Base-by-base conservation (phyloP, 441 rosid genomes). In the Francoa sonchifolia region DNA sequence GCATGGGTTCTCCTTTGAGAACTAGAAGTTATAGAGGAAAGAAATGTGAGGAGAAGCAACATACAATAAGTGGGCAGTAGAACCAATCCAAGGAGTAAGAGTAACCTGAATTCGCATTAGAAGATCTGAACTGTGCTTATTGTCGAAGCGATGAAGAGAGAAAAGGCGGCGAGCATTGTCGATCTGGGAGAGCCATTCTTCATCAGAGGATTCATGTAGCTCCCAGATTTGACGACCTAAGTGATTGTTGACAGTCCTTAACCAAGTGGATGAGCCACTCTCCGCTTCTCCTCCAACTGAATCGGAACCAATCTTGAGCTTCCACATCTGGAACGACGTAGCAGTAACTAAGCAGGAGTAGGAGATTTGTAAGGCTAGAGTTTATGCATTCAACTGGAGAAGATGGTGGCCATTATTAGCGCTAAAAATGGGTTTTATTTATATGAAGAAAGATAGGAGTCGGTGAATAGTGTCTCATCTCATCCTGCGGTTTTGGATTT, bases 41-140 rank as follows among this genome's bases (percentile, higher is more conserved):
- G 19, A 14, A n/a, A n/a, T n/a, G n/a, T n/a, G n/a, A n/a, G n/a
- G n/a, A n/a, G n/a, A 30, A 6, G 15, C 29, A 27, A 41, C 10
- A 26, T n/a, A n/a, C n/a, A n/a, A n/a, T n/a, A n/a, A n/a, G n/a
- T n/a, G n/a, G n/a, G n/a, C n/a, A n/a, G n/a, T n/a, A n/a, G n/a
- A n/a, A n/a, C n/a, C n/a, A n/a, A n/a, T n/a, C n/a, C n/a, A n/a
- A n/a, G n/a, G n/a, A n/a, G n/a, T n/a, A n/a, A n/a, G n/a, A n/a
- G n/a, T n/a, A n/a, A 75, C 82, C 88, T 84, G 85, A 35, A 73
- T 53, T 46, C 92, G 87, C 92, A 75, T 77, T 9, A 80, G 69
- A 35, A 77, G 77, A 80, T 77, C 85, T 47, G 82, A 43, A 48
- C 92, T 84, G 30, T 80, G 92, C 51, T 77, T 80, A 50, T 54